Conservation (phyloP, 441 rosid genomes). For the Syzygium syzygioides region DNA sequence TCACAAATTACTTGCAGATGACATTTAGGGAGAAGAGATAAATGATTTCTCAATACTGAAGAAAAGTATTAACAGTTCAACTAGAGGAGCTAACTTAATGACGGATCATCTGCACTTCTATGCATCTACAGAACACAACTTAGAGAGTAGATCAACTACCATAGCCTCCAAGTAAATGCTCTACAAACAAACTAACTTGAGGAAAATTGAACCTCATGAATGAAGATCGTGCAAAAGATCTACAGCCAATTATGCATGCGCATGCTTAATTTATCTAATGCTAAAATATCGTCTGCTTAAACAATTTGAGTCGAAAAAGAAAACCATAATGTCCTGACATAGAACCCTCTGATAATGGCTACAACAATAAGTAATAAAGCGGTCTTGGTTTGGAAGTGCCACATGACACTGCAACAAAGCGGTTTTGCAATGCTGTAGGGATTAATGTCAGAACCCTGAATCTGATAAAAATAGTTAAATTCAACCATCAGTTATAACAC, state of each 20-base stretch:
- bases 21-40: background rate
- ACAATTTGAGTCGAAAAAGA: background rate
- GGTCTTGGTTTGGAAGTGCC: background rate
- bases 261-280: background rate
- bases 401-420: background rate
- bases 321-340: background rate
- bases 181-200: background rate
- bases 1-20: slow-evolving; percentile 11
- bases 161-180: background rate
- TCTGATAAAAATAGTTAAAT: background rate
- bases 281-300: background rate
- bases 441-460: background rate
- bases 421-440: background rate
- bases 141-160: background rate
- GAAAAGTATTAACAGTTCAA: background rate
- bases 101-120: background rate
- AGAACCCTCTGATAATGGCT: background rate
- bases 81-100: background rate
- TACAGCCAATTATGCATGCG: background rate
- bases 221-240: background rate
- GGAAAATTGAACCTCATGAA: background rate
- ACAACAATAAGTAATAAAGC: background rate
- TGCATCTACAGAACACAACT: background rate
- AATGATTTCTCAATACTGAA: background rate
- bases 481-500: background rate